Evolutionary conservation across 2,329 filamentous ascomycete genomes (phyloP), one percentile per base, ranked within the genome.

Genomic region (Eutypa lata): DNA sequence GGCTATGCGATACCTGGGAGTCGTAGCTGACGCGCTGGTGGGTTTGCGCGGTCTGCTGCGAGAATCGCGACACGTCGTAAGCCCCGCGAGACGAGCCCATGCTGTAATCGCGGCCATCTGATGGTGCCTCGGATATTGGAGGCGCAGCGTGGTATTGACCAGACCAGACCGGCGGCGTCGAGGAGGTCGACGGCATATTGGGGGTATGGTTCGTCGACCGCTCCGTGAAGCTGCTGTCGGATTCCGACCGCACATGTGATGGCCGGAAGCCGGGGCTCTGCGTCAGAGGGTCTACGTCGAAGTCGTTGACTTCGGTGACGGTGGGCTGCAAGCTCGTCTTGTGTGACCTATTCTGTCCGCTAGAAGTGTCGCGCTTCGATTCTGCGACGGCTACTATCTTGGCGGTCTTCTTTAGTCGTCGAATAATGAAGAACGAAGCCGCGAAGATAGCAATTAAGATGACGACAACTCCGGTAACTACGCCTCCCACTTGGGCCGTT

Each of bases 381-480:
- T 64, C 65, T 16, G 65, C 64, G 24, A 65, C 67, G 46, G 72
- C 65, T 7, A 74, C 69, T 7, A 69, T 70, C 26, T 66, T 67
- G 58, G 76, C 72, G 19, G 78, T 74, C 42, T 68, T 73, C 53
- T 73, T 80, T 16, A 84, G 71, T 10, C 75, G 76, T 1, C 76
- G 72, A 45, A 84, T 70, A 46, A 84, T 74, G 47, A 81, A 66
- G 54, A 71, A 76, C 2, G 79, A 70, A 0, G 73, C 73, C 2
- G 73, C 66, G 6, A 83, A 38, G 11, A 83, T 70, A 24, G 76
- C 67, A 1, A 80, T 51, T 2, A 84, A 66, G 11, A 84, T 62
- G 0, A 70, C 72, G 2, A 79, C 67, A 13, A 75, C 76, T 1
- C 78, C 81, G 2, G 73, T 77, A 33, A 84, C 72, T 21, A 84